Evolutionary conservation across 148 eudicot species (phyloP).

Genomic region (Salicornia ramosissima): DNA sequence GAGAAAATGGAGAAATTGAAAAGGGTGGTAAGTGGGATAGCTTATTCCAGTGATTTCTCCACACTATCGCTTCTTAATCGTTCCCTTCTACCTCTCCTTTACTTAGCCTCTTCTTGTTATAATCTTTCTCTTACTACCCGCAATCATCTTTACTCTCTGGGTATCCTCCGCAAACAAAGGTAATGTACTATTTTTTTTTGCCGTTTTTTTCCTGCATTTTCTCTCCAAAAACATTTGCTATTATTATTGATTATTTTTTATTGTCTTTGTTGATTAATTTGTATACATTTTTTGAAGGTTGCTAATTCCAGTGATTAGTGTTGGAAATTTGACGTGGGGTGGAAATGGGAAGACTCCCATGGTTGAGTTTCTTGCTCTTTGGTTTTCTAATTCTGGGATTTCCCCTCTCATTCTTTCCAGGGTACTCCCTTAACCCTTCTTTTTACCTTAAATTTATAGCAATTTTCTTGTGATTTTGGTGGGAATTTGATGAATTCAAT

Average conservation of each 20-base stretch:
- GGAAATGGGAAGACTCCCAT: conserved; percentile 99
- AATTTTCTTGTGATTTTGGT: not conserved
- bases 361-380: conserved; percentile 73
- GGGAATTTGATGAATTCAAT: not conserved
- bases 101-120: conserved; percentile 52
- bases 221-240: not conserved
- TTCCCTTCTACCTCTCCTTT: conserved; percentile 63
- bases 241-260: not conserved
- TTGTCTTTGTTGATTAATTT: not conserved
- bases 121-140: conserved; percentile 48
- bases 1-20: conserved; percentile 60
- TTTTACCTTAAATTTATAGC: no score
- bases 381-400: conserved; percentile 54
- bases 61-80: conserved; percentile 42
- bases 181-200: conserved; percentile 16
- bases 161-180: conserved; percentile 47
- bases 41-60: conserved; percentile 39
- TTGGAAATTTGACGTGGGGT: conserved; percentile 98
- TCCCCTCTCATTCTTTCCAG: conserved; percentile 84
- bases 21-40: conserved; percentile 56
- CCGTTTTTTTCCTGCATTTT: not conserved
- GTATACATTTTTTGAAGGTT: conserved; percentile 41
- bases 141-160: conserved; percentile 37
- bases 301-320: conserved; percentile 84
- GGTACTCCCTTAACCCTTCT: conserved; percentile 49